Base-by-base conservation (phyloP, 495 filamentous ascomycete species). In the Annulohypoxylon moriforme region DNA sequence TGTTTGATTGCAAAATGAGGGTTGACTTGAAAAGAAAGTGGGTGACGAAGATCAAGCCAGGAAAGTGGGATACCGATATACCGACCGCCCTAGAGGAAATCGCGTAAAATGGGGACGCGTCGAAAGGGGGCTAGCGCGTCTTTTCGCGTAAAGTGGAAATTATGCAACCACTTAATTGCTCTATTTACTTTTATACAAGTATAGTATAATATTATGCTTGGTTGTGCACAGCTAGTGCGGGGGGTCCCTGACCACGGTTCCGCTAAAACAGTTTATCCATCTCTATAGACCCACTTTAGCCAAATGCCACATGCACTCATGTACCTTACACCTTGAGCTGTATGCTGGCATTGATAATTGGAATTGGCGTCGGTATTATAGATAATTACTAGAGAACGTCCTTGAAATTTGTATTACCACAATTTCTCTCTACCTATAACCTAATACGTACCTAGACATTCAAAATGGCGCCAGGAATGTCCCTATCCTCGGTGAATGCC, bases 401-500 rank as follows among this genome's bases (percentile, higher is more conserved):
- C 24, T 50, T 38, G 31, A 46, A 56, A 65, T 73, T 31, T 34
- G 16, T 20, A 50, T 16, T 42, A 62, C 34, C n/a, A 55, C 34
- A 55, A 7, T 46, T 24, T 20, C 34, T 47, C 11, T 31, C 44
- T 33, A 22, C 31, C 22, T n/a, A 10, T 33, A n/a, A 52, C 20
- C 7, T 31, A 75, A 55, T 55, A 60, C 10, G 22, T 46, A 62
- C 27, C 24, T 29, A 44, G 16, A 7, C 57, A 20, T 9, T 65
- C 73, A 78, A 70, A 5, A 85, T 85, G 84, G 77, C 81, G 29
- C 81, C 84, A 44, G 82, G 82, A 76, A 89, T 98, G 80, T 93
- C 94, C 64, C 89, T 98, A 67, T 95, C 96, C 84, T 92, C 93
- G 75, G 90, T 98, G 75, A 94, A 94, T 79, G 94, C 94, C 72